Evolutionary conservation across 805 yeast species (phyloP), one percentile per base, ranked within the genome.

Genomic region (Spathaspora boniae): DNA sequence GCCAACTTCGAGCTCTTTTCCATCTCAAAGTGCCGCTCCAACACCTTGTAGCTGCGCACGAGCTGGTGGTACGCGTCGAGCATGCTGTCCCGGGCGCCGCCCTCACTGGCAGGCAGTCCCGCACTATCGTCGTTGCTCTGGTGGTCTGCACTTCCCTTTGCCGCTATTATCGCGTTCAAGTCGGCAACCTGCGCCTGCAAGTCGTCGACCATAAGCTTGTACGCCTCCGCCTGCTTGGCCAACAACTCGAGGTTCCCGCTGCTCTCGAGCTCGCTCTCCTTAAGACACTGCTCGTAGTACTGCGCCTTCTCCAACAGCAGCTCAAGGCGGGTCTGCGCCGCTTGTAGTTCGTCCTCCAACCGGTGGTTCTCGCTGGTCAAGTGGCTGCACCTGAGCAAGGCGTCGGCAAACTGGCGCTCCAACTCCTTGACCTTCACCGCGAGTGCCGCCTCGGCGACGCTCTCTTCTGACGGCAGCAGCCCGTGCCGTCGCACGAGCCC

Each of bases 1-100:
- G 71, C 56, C 39, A 69, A 60, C 44, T 74, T 74, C 26, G 78
- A 72, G 45, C 67, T 73, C 31, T 66, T 63, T 46, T 76, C 82
- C 16, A 76, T 54, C 43, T 76, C 80, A 43, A 62, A 67, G 43
- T 76, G 75, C 36, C 70, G 65, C 46, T 70, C 68, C 15, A 76
- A 54, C 2, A 71, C 63, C 33, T 58, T 58, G 44, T 47, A 63
- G 29, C 65, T 66, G 35, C 54, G 64, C 23, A 52, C 37, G 17
- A 68, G 44, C 36, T 56, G 50, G 29, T 52, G 43, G 46, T 58
- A 62, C 40, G 53, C 57, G 6, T 49, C 53, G 15, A 51, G 46
- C n/a, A 53, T 42, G 18, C 50, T 43, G 6, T 32, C 29, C n/a
- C n/a, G n/a, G n/a, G n/a, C n/a, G n/a, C n/a, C n/a, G n/a, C n/a